These are phyloP conservation scores for Pseudonectria foliicola DNA, from an alignment of 2,329 filamentous ascomycete genomes.

Conservation along the genomic window DNA sequence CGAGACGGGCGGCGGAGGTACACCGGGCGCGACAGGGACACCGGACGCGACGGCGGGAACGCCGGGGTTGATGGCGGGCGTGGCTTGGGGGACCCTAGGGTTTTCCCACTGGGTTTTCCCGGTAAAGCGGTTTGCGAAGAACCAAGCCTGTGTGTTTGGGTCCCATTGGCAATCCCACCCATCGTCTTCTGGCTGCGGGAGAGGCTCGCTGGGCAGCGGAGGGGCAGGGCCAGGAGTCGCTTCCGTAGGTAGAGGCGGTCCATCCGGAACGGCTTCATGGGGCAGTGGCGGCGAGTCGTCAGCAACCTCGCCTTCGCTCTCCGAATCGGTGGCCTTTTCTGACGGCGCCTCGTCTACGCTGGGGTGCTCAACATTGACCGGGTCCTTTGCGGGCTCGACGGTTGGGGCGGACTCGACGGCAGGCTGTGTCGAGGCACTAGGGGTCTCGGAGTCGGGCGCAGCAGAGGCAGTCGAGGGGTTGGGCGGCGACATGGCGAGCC, in stretches of 20 bases:
- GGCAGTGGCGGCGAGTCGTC: conserved; percentile 30
- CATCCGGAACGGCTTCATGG: conserved; percentile 22
- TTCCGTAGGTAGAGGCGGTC: conserved; percentile 29
- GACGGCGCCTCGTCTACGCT: conserved; percentile 13
- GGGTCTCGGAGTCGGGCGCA: conserved; percentile 10
- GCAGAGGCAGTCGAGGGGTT: conserved; percentile 9
- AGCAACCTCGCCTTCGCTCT: conserved; percentile 9
- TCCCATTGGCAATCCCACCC: conserved; percentile 85
- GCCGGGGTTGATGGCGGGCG: conserved; percentile 24
- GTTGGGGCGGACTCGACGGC: too few species aligned
- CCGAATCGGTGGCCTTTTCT: conserved; percentile 17
- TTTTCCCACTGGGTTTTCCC: conserved; percentile 77
- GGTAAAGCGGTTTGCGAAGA: conserved; percentile 80
- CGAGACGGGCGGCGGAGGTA: conserved; percentile 26
- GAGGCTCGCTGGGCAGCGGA: conserved; percentile 36
- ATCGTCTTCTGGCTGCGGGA: conserved; percentile 53
- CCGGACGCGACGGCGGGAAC: conserved; percentile 17
- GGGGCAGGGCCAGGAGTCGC: conserved; percentile 21
- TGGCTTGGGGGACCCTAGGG: conserved; percentile 57
- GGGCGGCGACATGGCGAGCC: conserved; percentile 8
- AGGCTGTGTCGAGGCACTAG: conserved; percentile 4
- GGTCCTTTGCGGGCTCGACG: not conserved
- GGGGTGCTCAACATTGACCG: not conserved
- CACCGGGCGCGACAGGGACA: conserved; percentile 16
- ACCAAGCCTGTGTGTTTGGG: conserved; percentile 58